Evolutionary conservation across 192 early-diverging fungal genomes (phyloP), one percentile per base, ranked within the genome.

Genomic region (Pilobolus umbonatus): DNA sequence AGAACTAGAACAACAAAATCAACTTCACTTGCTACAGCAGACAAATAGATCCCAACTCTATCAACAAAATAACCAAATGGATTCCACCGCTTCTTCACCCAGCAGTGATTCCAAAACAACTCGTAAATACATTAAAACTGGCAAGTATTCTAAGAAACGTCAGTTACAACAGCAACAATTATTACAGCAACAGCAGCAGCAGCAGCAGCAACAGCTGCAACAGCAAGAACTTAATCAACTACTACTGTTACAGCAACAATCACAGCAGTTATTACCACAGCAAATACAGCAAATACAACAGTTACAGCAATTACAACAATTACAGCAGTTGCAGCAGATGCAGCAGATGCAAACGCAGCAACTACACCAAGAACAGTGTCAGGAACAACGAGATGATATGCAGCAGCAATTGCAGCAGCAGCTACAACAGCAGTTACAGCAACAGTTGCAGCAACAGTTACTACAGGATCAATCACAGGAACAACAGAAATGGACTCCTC

Each of bases 141-240:
- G 81, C 35, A 76, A 76, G 40, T 83, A 83, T 26, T 80, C 81
- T 2, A 83, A 83, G 45, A 82, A 82, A 59, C 65, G 73, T 12
- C 64, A 67, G 21, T 42, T 40, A 35, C 63, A 67, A 15, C 38
- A 44, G 26, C 51, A 59, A 28, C 65, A 67, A 55, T 14, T 25
- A 3, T 42, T 42, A 15, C 39, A 42, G 14, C 14, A 35, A 26
- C 52, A 54, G 5, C 17, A 25, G 4, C 52, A 54, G 24, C 47
- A 49, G 12, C 52, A 54, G 12, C 31, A 22, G 3, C 52, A 38
- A 11, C 52, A 38, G 3, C 47, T 15, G 9, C 36, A 38, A 38
- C 15, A 25, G 5, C 47, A 49, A 6, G n/a, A n/a, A n/a, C n/a
- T n/a, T n/a, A n/a, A 5, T 29, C 47, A 24, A 47, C 22, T 25